These are phyloP conservation scores for Oryza punctata DNA, from an alignment of 176 grass and related monocot genomes.

Conservation along the genomic window DNA sequence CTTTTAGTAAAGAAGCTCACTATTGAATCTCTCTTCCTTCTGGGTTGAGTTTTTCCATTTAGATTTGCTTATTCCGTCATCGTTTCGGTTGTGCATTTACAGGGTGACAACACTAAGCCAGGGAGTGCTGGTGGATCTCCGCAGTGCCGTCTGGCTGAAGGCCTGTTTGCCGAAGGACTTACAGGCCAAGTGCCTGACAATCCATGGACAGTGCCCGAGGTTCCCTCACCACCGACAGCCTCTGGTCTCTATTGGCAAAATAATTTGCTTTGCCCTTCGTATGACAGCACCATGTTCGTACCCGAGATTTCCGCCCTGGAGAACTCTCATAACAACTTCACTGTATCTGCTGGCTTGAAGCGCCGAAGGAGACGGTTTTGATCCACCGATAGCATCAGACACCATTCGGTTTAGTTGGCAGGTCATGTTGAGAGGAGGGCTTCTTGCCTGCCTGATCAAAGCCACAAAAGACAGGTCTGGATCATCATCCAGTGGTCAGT, in stretches of 20 bases:
- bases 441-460: background rate
- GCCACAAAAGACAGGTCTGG: background rate
- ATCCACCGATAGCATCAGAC: background rate
- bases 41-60: background rate
- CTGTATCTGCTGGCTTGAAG: constrained; percentile 37
- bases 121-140: constrained; percentile 65
- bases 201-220: constrained; percentile 60
- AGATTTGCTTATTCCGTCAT: background rate
- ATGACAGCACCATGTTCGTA: constrained; percentile 55
- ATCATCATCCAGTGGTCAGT: constrained; percentile 14
- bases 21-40: background rate
- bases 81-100: background rate
- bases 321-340: constrained; percentile 22
- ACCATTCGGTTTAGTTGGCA: background rate
- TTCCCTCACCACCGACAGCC: constrained; percentile 76
- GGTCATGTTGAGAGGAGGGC: constrained; percentile 13
- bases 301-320: constrained; percentile 48
- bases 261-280: constrained; percentile 45
- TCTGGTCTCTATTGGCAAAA: constrained; percentile 66
- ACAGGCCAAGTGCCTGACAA: constrained; percentile 44
- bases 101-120: constrained; percentile 53
- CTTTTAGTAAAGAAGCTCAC: background rate
- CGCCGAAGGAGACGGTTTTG: constrained; percentile 44
- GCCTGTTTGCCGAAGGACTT: constrained; percentile 34
- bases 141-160: constrained; percentile 47